Percentiles rank a stretch among this genome's conserved stretches.
phyloP scores from a whole-genome alignment of 2,329 filamentous ascomycete genomes.

The Aspergillus pseudoterreus region DNA sequence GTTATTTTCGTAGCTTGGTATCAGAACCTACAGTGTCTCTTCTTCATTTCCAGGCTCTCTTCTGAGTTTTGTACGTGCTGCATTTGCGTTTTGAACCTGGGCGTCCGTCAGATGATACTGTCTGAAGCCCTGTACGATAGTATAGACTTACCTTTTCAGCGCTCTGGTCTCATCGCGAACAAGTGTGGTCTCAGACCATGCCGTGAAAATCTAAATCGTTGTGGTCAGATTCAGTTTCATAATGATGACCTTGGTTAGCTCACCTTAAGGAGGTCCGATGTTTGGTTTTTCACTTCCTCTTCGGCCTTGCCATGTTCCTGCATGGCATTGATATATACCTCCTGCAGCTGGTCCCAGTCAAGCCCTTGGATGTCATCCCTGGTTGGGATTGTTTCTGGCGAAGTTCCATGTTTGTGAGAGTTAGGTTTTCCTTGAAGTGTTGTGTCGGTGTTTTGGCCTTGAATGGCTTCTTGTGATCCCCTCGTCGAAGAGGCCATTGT shows the following conservation, averaged over 20 bases:
- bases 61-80: constrained; percentile 73
- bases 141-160: constrained; percentile 60
- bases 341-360: constrained; percentile 75
- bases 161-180: constrained; percentile 72
- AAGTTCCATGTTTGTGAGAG: no score
- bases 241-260: not conserved
- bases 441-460: no score
- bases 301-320: constrained; percentile 62
- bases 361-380: constrained; percentile 51
- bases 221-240: constrained; percentile 2
- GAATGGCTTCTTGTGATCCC: no score
- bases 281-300: constrained; percentile 62
- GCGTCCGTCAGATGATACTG: not conserved
- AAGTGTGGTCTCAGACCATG: constrained; percentile 72
- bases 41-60: constrained; percentile 65
- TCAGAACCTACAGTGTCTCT: constrained; percentile 67
- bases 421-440: no score
- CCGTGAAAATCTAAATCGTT: constrained; percentile 65
- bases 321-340: constrained; percentile 65
- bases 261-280: constrained; percentile 64
- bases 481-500: no score
- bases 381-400: no score
- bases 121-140: constrained; percentile 4
- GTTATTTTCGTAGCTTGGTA: not conserved
- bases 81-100: constrained; percentile 72